phyloP scores from a whole-genome alignment of 2,329 filamentous ascomycete species.

The Aspergillus costaricaensis region DNA sequence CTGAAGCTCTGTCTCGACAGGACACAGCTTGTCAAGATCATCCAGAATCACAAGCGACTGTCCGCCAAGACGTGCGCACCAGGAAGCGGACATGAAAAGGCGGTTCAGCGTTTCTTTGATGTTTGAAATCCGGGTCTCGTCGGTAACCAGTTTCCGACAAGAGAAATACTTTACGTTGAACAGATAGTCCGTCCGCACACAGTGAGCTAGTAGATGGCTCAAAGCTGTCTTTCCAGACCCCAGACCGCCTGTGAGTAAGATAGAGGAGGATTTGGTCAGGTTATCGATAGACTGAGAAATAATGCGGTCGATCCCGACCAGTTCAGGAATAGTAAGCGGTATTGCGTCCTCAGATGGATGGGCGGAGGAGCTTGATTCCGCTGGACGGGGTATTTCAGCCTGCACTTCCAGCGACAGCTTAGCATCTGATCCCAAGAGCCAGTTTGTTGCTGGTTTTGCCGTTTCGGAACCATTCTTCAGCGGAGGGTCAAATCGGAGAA shows the following conservation, averaged over 20 bases:
- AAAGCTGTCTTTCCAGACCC: slow-evolving; percentile 88
- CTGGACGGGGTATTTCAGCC: slow-evolving; percentile 67
- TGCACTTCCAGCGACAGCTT: slow-evolving; percentile 76
- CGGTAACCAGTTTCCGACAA: slow-evolving; percentile 82
- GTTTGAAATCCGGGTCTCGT: slow-evolving; percentile 84
- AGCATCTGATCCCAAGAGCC: slow-evolving; percentile 77
- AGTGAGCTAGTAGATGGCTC: slow-evolving; percentile 72
- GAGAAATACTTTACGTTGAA: slow-evolving; percentile 85
- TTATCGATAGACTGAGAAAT: slow-evolving; percentile 73
- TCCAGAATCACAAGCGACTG: slow-evolving; percentile 84
- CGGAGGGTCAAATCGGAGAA: slow-evolving; percentile 74
- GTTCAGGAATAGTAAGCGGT: slow-evolving; percentile 54
- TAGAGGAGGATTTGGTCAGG: slow-evolving; percentile 81
- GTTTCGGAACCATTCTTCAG: slow-evolving; percentile 37
- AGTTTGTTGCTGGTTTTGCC: slow-evolving; percentile 48
- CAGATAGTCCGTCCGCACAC: slow-evolving; percentile 69
- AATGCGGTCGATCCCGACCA: slow-evolving; percentile 83
- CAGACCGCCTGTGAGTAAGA: slow-evolving; percentile 83
- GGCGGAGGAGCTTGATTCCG: slow-evolving; percentile 46
- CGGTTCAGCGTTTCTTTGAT: slow-evolving; percentile 87
- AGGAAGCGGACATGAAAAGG: slow-evolving; percentile 84
- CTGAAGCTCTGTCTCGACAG: slow-evolving; percentile 90
- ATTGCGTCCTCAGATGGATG: slow-evolving; percentile 59
- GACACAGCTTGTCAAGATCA: slow-evolving; percentile 89
- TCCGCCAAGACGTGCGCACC: slow-evolving; percentile 86